Evolutionary conservation across 2,329 filamentous ascomycete genomes (phyloP).

Genomic region (Onygenales sp.): DNA sequence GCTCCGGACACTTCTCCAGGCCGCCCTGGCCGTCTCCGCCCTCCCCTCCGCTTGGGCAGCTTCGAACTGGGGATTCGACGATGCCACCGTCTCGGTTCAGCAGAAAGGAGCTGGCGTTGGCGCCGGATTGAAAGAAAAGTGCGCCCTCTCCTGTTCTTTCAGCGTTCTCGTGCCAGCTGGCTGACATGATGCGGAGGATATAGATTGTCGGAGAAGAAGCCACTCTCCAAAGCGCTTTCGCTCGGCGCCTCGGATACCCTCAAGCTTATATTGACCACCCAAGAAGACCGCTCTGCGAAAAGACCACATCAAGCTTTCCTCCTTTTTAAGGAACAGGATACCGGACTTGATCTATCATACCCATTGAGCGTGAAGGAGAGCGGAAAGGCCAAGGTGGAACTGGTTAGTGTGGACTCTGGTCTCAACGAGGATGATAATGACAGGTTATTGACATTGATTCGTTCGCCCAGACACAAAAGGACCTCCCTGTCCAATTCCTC

Average conservation of each 20-base stretch:
- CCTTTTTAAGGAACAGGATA: conserved; percentile 62
- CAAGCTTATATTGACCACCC: conserved; percentile 72
- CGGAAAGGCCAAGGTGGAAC: conserved; percentile 74
- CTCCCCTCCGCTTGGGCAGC: conserved; percentile 35
- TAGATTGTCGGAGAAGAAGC: conserved; percentile 52
- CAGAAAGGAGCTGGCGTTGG: conserved; percentile 51
- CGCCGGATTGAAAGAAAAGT: conserved; percentile 47
- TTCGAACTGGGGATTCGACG: conserved; percentile 52
- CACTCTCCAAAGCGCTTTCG: conserved; percentile 53
- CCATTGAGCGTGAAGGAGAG: conserved; percentile 74
- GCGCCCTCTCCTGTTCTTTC: conserved; percentile 13
- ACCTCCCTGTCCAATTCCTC: conserved; percentile 77
- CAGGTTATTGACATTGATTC: conserved; percentile 1
- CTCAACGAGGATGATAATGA: not conserved
- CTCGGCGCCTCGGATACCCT: conserved; percentile 63
- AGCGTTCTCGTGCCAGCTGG: not conserved
- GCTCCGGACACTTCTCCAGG: conserved; percentile 24
- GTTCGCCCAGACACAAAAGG: conserved; percentile 63
- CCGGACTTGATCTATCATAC: conserved; percentile 79
- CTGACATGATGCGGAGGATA: not conserved
- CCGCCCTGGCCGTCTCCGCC: conserved; percentile 25
- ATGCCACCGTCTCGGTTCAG: conserved; percentile 53
- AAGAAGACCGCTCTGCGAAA: conserved; percentile 68
- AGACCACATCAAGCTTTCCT: conserved; percentile 92
- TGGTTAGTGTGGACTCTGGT: conserved; percentile 52